A percentile compares a stretch with the other conserved stretches of the same genome.
Conservation (phyloP, 768 basidiomycete genomes). For the Agrocybe praecox region DNA sequence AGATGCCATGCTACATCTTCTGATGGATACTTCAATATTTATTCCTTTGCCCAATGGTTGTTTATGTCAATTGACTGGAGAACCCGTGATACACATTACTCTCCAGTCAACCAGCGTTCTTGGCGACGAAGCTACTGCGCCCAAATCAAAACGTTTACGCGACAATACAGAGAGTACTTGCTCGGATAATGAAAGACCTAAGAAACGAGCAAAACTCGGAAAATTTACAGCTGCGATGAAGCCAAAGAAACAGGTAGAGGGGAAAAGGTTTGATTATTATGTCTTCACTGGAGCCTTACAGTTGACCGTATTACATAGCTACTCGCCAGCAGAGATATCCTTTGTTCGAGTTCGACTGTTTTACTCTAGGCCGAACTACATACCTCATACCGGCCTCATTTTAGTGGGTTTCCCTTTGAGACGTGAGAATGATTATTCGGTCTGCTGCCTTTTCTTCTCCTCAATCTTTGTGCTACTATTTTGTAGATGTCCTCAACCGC, state of each 20-base stretch:
- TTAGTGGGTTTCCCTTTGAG: constrained; percentile 67
- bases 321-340: constrained; percentile 50
- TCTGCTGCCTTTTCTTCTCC: not conserved
- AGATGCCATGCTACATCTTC: constrained; percentile 75
- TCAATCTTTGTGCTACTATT: not conserved
- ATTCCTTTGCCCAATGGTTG: constrained; percentile 81
- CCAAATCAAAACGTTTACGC: not conserved
- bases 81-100: constrained; percentile 51
- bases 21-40: constrained; percentile 77
- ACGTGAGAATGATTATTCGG: constrained; percentile 50
- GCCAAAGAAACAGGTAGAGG: not conserved
- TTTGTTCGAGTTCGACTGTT: constrained; percentile 63
- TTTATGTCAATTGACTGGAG: constrained; percentile 81
- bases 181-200: constrained; percentile 17
- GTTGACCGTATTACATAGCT: constrained; percentile 23
- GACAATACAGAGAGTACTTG: constrained; percentile 13
- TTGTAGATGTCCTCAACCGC: constrained; percentile 68
- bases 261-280: not conserved
- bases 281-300: not conserved
- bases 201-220: constrained; percentile 32
- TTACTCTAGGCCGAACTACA: constrained; percentile 61
- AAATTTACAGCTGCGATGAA: not conserved
- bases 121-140: too few species aligned
- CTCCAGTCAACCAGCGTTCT: constrained; percentile 18
- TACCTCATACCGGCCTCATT: constrained; percentile 51